Base-by-base conservation (phyloP, 2,329 filamentous ascomycete species). In the Bipolaris zeicola region DNA sequence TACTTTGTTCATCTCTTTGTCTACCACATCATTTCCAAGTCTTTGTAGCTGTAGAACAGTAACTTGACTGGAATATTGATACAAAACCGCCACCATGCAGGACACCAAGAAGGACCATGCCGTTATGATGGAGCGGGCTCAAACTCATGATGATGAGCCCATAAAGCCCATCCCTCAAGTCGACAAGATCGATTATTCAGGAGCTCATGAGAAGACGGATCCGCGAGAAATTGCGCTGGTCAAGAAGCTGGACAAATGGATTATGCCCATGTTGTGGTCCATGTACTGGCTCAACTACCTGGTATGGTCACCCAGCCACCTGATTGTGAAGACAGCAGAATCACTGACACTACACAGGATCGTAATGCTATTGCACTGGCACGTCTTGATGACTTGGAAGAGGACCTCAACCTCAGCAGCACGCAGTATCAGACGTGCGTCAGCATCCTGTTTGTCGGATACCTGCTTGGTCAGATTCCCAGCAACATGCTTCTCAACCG, bases 321-420 rank as follows among this genome's bases (percentile, higher is more conserved):
- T 16, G 58, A 33, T 48, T 33, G 5, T 24, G 46, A 8, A 77
- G 79, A 54, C 76, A 80, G 8, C 0, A 46, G 37, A 41, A 26
- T 45, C 13, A 33, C 49, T 50, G 59, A 37, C 57, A 58, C 24
- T 58, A 49, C 38, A 46, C 58, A 39, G 28, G 85, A 87, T 64
- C 80, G 85, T 33, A 87, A 87, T 70, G 87, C 88, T 69, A 87
- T 89, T 61, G 85, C 85, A 1, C 80, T 85, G 2, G 87, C 87
- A 0, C 81, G 83, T 14, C 78, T 89, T 46, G 83, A 85, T 67
- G 85, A 86, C 10, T 76, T 89, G 13, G 82, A 87, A 53, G 74
- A 78, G 2, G 86, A 89, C 52, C 76, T 88, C 16, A 69, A 77
- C 31, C 61, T 68, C 26, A 53, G 5, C 37, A 62, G 61, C 55